Percentiles rank a stretch among this genome's conserved stretches.
phyloP scores from a whole-genome alignment of 106 monocot species.

The Alisma plantagoaquatica region DNA sequence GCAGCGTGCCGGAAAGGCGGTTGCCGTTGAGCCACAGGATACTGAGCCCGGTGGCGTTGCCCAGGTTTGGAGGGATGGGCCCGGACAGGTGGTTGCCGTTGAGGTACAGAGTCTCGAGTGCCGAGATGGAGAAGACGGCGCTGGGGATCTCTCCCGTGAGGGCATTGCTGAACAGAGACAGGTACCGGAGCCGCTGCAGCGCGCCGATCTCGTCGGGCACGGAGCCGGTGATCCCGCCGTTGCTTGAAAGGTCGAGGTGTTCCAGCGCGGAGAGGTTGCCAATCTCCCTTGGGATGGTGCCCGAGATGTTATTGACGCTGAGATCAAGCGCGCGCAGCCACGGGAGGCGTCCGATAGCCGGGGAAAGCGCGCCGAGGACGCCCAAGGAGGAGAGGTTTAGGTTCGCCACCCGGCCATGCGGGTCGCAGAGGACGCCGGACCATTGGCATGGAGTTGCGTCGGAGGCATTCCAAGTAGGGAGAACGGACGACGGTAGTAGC shows the following conservation, averaged over 20 bases:
- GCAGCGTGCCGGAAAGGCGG: conserved; percentile 38
- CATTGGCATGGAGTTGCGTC: conserved; percentile 10
- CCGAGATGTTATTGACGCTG: conserved; percentile 38
- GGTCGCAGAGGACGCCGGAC: conserved; percentile 13
- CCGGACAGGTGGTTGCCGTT: conserved; percentile 49
- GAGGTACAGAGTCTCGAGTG: conserved; percentile 23
- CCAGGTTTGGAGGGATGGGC: conserved; percentile 45
- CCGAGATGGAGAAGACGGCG: conserved; percentile 34
- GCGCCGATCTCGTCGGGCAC: conserved; percentile 38
- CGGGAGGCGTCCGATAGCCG: conserved; percentile 2
- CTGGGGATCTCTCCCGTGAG: conserved; percentile 8
- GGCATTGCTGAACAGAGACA: conserved; percentile 39
- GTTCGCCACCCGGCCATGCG: neutral
- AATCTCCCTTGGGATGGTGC: too few relatives aligned
- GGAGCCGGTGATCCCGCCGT: conserved; percentile 42
- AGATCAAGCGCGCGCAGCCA: conserved; percentile 7
- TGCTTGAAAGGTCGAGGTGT: conserved; percentile 45
- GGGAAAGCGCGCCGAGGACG: conserved; percentile 3
- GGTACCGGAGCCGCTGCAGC: conserved; percentile 19
- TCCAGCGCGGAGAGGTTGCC: conserved; percentile 48
- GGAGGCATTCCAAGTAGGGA: conserved; percentile 19
- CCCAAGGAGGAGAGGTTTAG: neutral
- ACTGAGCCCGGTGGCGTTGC: conserved; percentile 39
- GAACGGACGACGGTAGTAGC: neutral
- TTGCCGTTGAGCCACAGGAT: conserved; percentile 55